Evolutionary conservation across 2,329 filamentous ascomycete genomes (phyloP), one percentile per base, ranked within the genome.

Genomic region (Sclerotinia sclerotiorum): DNA sequence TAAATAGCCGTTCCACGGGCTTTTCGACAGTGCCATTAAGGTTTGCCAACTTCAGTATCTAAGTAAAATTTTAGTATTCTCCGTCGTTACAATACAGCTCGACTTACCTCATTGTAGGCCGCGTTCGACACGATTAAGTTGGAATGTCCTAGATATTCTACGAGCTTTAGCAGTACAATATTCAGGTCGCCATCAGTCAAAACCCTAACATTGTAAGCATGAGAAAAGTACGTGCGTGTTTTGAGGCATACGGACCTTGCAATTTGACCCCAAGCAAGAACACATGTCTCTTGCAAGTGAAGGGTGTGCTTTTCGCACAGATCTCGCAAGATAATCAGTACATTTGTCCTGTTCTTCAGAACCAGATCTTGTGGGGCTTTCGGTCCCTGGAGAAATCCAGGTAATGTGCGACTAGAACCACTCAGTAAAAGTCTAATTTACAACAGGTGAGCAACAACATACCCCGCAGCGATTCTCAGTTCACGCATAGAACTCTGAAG

Each of bases 401-500:
- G 83, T 35, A 94, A 77, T 0, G 89, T 87, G 69, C 87, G 85
- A 48, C 88, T 90, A 70, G 62, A 39, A 39, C 61, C 76, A 70
- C 73, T 76, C 65, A 60, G 70, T 5, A 48, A n/a, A 15, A 29
- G 8, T 5, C 21, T 13, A n/a, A 60, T n/a, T 27, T 49, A 13
- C 13, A 21, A 46, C 51, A 69, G 35, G 58, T 19, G 61, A 56
- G 24, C 1, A 62, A 62, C 61, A 72, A 55, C 70, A 69, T 66
- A 90, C 82, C 90, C 91, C 69, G 94, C 91, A 49, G 90, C 90
- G 73, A 97, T 86, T 44, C 94, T 88, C 39, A 98, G 81, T 77
- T 98, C 95, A 76, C 94, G 87, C 27, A 93, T 79, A 1, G 94
- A 96, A 78, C 94, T 97, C 71, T 90, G 89, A 51, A 98, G 81